Percentiles rank a stretch among this genome's conserved stretches.
These are phyloP conservation scores for Cryptococcus floricola DNA, from an alignment of 1,284 basidiomycete genomes.

Conservation along the genomic window DNA sequence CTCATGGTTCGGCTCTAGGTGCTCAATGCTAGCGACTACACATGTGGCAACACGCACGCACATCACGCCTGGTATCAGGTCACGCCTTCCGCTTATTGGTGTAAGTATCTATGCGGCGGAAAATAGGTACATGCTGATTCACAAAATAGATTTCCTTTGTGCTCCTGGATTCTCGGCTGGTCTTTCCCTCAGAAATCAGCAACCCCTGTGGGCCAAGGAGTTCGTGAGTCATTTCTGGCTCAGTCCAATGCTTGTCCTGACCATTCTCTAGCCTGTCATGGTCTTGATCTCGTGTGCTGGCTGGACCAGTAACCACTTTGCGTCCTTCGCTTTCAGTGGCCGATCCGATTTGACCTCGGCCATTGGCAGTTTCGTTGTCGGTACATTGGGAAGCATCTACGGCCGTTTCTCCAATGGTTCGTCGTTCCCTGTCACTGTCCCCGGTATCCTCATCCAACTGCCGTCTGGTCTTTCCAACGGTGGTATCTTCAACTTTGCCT, in stretches of 20 bases:
- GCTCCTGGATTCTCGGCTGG: conserved; percentile 73
- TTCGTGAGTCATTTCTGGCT: conserved; percentile 52
- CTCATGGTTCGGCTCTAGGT: conserved; percentile 3
- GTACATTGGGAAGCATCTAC: conserved; percentile 76
- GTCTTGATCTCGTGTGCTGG: conserved; percentile 70
- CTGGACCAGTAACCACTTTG: conserved; percentile 72
- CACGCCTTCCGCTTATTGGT: conserved; percentile 50
- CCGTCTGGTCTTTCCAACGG: conserved; percentile 80
- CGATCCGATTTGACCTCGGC: conserved; percentile 72
- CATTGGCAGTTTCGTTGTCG: conserved; percentile 74
- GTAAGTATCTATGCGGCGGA: conserved; percentile 37
- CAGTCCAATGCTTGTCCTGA: not conserved
- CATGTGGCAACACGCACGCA: conserved; percentile 58
- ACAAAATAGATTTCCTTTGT: conserved; percentile 63
- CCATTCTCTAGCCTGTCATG: conserved; percentile 49
- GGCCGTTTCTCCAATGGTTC: conserved; percentile 67
- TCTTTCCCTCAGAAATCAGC: conserved; percentile 72
- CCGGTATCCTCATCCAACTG: conserved; percentile 80
- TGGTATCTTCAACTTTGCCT: conserved; percentile 62
- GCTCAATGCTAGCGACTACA: conserved; percentile 59
- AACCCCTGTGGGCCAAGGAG: conserved; percentile 67
- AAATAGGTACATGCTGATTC: not conserved
- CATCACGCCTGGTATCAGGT: conserved; percentile 50
- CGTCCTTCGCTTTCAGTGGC: conserved; percentile 57
- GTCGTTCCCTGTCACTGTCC: conserved; percentile 51